Evolutionary conservation across 306 rosid species (phyloP), one percentile per base, ranked within the genome.

Genomic region (Albizia julibrissin): DNA sequence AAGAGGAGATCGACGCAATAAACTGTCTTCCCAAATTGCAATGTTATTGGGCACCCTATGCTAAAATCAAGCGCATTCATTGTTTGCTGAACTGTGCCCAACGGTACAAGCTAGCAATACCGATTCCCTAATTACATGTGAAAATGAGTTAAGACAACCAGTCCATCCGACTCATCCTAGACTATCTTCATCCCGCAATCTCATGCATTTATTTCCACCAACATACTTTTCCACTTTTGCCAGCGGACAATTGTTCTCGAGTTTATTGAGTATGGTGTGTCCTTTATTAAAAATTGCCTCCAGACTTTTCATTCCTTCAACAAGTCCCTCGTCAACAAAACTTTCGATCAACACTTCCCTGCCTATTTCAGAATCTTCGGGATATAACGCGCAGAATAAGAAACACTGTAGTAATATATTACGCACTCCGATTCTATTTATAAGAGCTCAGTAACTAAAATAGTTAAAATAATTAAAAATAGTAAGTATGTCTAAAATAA

Each of bases 341-440:
- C 46, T 76, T 10, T 80, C 83, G 26, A 80, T 80, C 83, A 86
- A 59, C 43, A 65, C 43, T 0, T 80, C 85, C 22, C 83, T 76
- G 22, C 37, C 16, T 27, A 86, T 83, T 62, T 56, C 46, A 11
- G 74, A 80, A 50, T 69, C 89, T 77, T 84, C 76, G 22, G 79
- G 85, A 59, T 78, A 86, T 34, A 86, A 68, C 4, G 87, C 72
- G 46, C 76, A 84, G 42, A 74, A 74, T 6, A 84, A 68, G 72
- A 84, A 74, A 66, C 83, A 84, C 5, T 7, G 0, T 43, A 74
- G 65, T 9, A 64, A 22, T 5, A 11, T 74, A 3, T 43, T 33
- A 29, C 31, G 1, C 31, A 1, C 2, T 29, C 31, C 2, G 31
- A 3, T 29, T 3, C 2, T 29, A 29, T 29, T 29, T 2, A 29